A percentile compares a stretch with the other conserved stretches of the same genome.
phyloP scores from a whole-genome alignment of 371 early-diverging fungal genomes.

The Nematocida parisii region DNA sequence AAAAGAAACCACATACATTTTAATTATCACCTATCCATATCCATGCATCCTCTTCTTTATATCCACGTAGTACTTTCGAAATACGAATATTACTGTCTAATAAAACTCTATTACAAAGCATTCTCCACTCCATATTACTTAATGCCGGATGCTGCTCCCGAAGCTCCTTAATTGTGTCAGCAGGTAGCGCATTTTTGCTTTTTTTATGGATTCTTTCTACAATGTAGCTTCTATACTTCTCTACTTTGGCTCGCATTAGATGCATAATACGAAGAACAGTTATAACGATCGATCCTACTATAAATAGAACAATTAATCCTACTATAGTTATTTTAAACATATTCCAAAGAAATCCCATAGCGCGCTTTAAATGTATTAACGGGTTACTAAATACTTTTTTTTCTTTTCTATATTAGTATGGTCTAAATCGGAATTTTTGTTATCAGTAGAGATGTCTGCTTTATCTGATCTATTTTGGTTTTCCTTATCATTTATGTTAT shows the following conservation, averaged over 20 bases:
- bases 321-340: neutral
- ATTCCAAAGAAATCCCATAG: neutral
- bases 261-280: slow-evolving; percentile 15
- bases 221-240: slow-evolving; percentile 23
- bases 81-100: slow-evolving; percentile 43
- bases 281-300: neutral
- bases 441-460: no score
- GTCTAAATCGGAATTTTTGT: neutral
- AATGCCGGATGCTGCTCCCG: slow-evolving; percentile 30
- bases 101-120: slow-evolving; percentile 26
- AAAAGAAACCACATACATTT: slow-evolving; percentile 10
- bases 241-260: slow-evolving; percentile 10
- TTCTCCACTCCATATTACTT: slow-evolving; percentile 40
- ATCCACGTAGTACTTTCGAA: neutral
- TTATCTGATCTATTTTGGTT: no score
- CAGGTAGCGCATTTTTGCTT: slow-evolving; percentile 2
- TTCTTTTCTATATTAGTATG: neutral
- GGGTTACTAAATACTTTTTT: neutral
- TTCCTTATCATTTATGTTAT: no score
- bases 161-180: slow-evolving; percentile 34
- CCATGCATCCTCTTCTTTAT: slow-evolving; percentile 30
- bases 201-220: slow-evolving; percentile 18
- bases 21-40: slow-evolving; percentile 28
- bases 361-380: neutral
- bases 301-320: neutral